Evolutionary conservation across 345 rosid species (phyloP), one percentile per base, ranked within the genome.

Genomic region (Populus euphratica): DNA sequence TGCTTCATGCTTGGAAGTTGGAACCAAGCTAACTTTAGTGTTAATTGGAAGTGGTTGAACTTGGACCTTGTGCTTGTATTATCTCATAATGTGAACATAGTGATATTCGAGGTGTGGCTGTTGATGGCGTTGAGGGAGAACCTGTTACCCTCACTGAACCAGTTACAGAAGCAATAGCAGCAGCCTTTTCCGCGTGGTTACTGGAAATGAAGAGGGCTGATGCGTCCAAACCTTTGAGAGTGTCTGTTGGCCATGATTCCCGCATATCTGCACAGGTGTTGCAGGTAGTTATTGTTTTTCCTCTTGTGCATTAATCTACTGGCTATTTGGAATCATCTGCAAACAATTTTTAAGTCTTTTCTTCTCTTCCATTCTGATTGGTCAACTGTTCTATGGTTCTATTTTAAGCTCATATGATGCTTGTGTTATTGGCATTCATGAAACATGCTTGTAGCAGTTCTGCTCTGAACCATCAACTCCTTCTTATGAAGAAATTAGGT

Each of bases 41-140:
- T 68, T 68, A n/a, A 47, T 52, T 29, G 5, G 16, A 41, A n/a
- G 35, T 31, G 68, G n/a, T 66, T 25, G 61, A 38, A 68, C 61
- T 73, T 14, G n/a, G 21, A 68, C 56, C 49, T 36, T 75, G 2
- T 68, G 23, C 65, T 33, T 71, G 27, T 31, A 41, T 27, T 77
- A 52, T 80, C 70, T 21, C 31, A 25, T 73, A 31, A 72, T 83
- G 79, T 47, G 10, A 29, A 70, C 43, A 13, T 81, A 96, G 99
- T 80, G 99, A 96, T 84, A 93, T 96, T 72, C 94, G 97, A 52
- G 98, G 96, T 77, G 98, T 96, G 35, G 97, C 99, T n/a, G 89
- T 96, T 82, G 77, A 87, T 86, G 98, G 97, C 56, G 92, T 91
- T 68, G 98, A 93, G 86, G 99, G 97, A 71, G 98, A 96, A 80